Evolutionary conservation across 2,329 filamentous ascomycete species (phyloP).

Genomic region (Orbilia blumenaviensis): DNA sequence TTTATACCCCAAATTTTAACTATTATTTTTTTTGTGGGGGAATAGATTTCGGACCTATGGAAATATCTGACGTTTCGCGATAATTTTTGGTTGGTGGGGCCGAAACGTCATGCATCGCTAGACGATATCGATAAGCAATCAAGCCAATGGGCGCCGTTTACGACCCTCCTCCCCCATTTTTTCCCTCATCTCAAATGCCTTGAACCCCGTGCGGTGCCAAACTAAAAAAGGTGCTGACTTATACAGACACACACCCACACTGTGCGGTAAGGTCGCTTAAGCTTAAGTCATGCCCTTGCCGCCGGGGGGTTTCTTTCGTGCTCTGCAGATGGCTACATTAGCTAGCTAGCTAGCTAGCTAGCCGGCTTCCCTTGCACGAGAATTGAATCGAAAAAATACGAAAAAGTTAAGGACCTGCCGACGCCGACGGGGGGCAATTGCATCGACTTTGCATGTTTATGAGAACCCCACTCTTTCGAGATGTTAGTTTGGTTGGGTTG

Average conservation of each 20-base stretch:
- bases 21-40: too few relatives aligned
- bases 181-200: constrained; percentile 4
- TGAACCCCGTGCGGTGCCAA: background rate
- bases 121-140: constrained; percentile 39
- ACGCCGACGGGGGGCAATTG: background rate
- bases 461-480: constrained; percentile 18
- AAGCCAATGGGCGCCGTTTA: constrained; percentile 29
- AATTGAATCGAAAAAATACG: too few relatives aligned
- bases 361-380: too few relatives aligned
- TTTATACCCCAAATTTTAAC: too few relatives aligned
- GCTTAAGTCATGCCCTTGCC: constrained; percentile 38
- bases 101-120: constrained; percentile 43
- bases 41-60: constrained; percentile 1
- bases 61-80: constrained; percentile 15
- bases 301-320: background rate
- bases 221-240: too few relatives aligned
- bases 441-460: too few relatives aligned
- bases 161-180: constrained; percentile 26
- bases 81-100: constrained; percentile 45
- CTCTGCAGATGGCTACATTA: too few relatives aligned
- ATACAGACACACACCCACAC: too few relatives aligned
- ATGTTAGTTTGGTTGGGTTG: background rate
- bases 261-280: constrained; percentile 54
- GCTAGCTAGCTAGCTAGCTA: too few relatives aligned
- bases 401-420: too few relatives aligned